Conservation (phyloP, 208 protist species). For the Acanthamoeba comandoni region DNA sequence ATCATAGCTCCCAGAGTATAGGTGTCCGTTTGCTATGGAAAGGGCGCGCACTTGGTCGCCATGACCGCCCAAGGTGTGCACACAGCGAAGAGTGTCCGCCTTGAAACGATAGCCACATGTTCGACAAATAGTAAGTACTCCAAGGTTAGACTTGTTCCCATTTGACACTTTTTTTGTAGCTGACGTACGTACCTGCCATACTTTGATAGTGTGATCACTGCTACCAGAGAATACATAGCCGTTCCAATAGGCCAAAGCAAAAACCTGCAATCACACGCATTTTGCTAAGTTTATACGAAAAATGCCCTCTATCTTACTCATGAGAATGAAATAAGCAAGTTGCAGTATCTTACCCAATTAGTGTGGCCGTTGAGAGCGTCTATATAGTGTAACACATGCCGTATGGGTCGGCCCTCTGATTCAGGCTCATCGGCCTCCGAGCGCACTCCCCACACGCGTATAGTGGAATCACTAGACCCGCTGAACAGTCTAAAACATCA, state of each 20-base stretch:
- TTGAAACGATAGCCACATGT: background rate
- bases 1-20: constrained; percentile 58
- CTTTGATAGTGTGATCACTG: constrained; percentile 59
- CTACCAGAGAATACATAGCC: constrained; percentile 42
- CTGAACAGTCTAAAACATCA: constrained; percentile 26
- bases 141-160: too few species aligned
- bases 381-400: background rate
- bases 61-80: constrained; percentile 60
- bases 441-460: constrained; percentile 26
- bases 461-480: constrained; percentile 36
- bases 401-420: too few species aligned
- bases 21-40: background rate
- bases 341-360: constrained; percentile 13
- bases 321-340: too few species aligned
- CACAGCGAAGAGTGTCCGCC: background rate
- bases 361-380: constrained; percentile 6
- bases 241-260: constrained; percentile 59
- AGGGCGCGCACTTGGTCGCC: constrained; percentile 48
- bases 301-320: too few species aligned
- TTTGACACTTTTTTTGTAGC: too few species aligned
- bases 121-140: background rate
- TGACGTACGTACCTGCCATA: constrained; percentile 6
- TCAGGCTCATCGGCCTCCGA: background rate
- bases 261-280: constrained; percentile 9
- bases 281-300: too few species aligned